A percentile compares a stretch with the other conserved stretches of the same genome.
Conservation (phyloP, 1,284 basidiomycete species). For the Ganoderma lucidum region DNA sequence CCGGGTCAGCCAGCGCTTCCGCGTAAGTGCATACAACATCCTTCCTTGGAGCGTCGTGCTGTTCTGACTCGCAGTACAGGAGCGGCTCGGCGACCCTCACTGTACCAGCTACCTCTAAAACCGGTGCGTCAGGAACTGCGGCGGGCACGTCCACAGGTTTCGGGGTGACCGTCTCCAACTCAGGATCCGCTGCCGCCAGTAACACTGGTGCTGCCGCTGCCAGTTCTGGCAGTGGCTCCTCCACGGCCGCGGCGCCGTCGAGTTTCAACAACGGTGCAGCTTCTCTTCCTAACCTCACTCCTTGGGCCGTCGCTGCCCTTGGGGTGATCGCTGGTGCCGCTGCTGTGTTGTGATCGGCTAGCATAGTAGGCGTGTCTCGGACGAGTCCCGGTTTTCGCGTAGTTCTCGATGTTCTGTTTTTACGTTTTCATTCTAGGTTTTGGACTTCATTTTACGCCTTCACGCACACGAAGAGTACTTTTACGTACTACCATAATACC, state of each 20-base stretch:
- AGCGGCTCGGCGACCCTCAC: conserved; percentile 20
- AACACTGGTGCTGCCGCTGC: conserved; percentile 17
- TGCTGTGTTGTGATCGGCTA: conserved; percentile 33
- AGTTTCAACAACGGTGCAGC: conserved; percentile 37
- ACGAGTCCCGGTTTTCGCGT: not conserved
- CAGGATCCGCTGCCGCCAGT: conserved; percentile 4
- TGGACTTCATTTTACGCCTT: not conserved
- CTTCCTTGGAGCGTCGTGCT: too few relatives aligned
- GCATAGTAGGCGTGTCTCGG: not conserved
- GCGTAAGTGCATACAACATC: not conserved
- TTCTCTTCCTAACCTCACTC: conserved; percentile 30
- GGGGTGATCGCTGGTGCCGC: conserved; percentile 38
- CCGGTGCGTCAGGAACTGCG: not conserved
- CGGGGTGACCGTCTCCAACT: conserved; percentile 30
- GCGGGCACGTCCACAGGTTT: conserved; percentile 21
- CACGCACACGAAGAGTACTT: conserved; percentile 19
- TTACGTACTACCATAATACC: conserved; percentile 22
- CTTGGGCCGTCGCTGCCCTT: conserved; percentile 35
- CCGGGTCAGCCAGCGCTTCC: conserved; percentile 22
- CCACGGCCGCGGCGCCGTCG: not conserved
- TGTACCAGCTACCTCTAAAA: conserved; percentile 10
- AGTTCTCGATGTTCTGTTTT: not conserved
- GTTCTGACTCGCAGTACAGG: not conserved
- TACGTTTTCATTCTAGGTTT: conserved; percentile 1
- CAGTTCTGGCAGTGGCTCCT: conserved; percentile 22